A percentile compares a stretch with the other conserved stretches of the same genome.
phyloP scores from a whole-genome alignment of 805 yeast genomes.

The Saccharomycopsis selenospora region DNA sequence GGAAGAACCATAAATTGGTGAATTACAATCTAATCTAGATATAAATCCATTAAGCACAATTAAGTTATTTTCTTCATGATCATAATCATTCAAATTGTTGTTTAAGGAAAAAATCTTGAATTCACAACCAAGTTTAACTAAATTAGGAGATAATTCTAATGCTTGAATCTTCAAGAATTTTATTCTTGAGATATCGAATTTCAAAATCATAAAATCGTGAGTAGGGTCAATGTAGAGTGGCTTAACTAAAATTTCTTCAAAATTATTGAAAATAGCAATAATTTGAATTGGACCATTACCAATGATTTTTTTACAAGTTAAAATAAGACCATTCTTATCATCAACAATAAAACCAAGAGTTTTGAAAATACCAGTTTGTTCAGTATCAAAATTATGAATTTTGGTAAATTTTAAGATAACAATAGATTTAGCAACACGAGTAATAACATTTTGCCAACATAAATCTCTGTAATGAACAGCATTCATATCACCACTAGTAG shows the following conservation, averaged over 20 bases:
- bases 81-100: constrained; percentile 20
- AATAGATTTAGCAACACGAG: constrained; percentile 21
- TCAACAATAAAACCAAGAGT: constrained; percentile 22
- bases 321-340: constrained; percentile 19
- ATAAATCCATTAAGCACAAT: constrained; percentile 21
- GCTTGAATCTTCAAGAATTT: constrained; percentile 21
- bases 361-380: constrained; percentile 21
- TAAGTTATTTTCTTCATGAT: constrained; percentile 21
- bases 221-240: constrained; percentile 22
- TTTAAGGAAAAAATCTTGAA: constrained; percentile 21
- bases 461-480: constrained; percentile 21
- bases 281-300: constrained; percentile 22
- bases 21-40: constrained; percentile 21
- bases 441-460: constrained; percentile 21
- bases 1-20: constrained; percentile 21
- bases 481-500: constrained; percentile 21
- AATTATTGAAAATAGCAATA: constrained; percentile 21
- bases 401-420: constrained; percentile 21
- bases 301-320: constrained; percentile 21
- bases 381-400: constrained; percentile 21
- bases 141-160: constrained; percentile 20
- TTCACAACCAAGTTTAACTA: constrained; percentile 21
- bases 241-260: constrained; percentile 21
- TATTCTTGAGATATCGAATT: constrained; percentile 20
- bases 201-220: constrained; percentile 22